Evolutionary conservation across 176 grass and related monocot species (phyloP).

Genomic region (Carex parvula): DNA sequence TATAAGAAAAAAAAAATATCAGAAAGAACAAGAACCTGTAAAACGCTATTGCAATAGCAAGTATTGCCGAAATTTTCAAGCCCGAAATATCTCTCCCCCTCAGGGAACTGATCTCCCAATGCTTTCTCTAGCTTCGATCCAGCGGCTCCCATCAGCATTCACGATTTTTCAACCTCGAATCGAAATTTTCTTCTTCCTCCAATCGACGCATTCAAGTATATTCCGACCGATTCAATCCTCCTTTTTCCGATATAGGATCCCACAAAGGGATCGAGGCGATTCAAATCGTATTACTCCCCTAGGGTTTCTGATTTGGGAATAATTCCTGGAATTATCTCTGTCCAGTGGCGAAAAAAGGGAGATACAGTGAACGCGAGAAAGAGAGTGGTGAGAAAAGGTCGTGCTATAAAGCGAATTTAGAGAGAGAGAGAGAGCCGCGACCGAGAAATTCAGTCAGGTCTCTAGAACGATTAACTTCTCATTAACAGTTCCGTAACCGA

Average conservation of each 20-base stretch:
- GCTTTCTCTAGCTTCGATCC: constrained; percentile 97
- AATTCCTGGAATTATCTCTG: constrained; percentile 12
- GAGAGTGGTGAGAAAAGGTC: constrained; percentile 4
- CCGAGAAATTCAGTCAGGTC: constrained; percentile 11
- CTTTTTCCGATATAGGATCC: not conserved
- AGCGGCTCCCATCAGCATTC: constrained; percentile 92
- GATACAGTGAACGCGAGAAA: not conserved
- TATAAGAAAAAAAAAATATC: not conserved
- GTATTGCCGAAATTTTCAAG: constrained; percentile 99
- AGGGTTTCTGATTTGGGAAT: constrained; percentile 21
- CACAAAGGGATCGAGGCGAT: not conserved
- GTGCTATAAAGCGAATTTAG: constrained; percentile 9
- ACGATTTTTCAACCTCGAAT: constrained; percentile 1
- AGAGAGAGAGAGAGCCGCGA: constrained; percentile 15
- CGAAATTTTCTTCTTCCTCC: not conserved
- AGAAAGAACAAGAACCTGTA: constrained; percentile 50
- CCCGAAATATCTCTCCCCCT: constrained; percentile 98
- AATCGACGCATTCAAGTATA: constrained; percentile 16
- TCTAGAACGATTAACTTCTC: not conserved
- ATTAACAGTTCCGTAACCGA: constrained; percentile 3
- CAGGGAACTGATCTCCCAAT: constrained; percentile 93
- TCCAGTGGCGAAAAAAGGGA: constrained; percentile 1
- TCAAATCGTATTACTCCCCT: not conserved
- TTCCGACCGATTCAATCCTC: not conserved
- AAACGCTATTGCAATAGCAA: constrained; percentile 99